Evolutionary conservation across 2,329 filamentous ascomycete genomes (phyloP), one percentile per base, ranked within the genome.

Genomic region (Aotearoamyces nothofagi): DNA sequence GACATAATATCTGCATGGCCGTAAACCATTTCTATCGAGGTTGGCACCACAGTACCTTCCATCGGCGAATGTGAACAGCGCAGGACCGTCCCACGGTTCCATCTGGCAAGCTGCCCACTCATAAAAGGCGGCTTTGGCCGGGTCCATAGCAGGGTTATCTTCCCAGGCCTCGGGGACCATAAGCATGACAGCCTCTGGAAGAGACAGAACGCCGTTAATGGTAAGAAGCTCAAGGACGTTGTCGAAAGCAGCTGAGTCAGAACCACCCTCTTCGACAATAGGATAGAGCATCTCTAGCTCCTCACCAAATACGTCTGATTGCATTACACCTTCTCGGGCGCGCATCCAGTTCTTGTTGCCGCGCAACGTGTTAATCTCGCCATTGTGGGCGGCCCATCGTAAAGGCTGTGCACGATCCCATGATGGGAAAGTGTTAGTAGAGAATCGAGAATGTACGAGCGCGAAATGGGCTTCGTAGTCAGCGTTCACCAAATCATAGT

Each of bases 291-390:
- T 60, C 55, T 94, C 84, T 10, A 96, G 73, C 47, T 94, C 86
- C 15, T 92, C 83, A 38, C 82, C 83, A 51, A 96, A 96, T 31
- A 92, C 65, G 40, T 86, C 76, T 2, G 87, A 96, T 51, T 83
- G 80, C 69, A 96, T 80, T 39, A 93, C 76, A 55, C 87, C 87
- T 60, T 96, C 87, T 49, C 87, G 77, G 37, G 87, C 87, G 44
- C 86, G 78, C 87, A 96, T 96, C 87, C 87, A 96, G 60, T 96
- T 96, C 68, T 96, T 96, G 64, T 96, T 96, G 36, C 87, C 87
- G 51, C 87, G 79, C 37, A 96, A 63, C 2, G 87, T 96, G 57
- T 96, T 96, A 52, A 96, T 96, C 60, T 96, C 87, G 65, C 87
- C 87, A 54, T 96, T 96, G 64, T 96, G 87, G 47, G 87, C 87